These are phyloP conservation scores for Albifimbria verrucaria DNA, from an alignment of 2,329 filamentous ascomycete genomes.

Conservation along the genomic window DNA sequence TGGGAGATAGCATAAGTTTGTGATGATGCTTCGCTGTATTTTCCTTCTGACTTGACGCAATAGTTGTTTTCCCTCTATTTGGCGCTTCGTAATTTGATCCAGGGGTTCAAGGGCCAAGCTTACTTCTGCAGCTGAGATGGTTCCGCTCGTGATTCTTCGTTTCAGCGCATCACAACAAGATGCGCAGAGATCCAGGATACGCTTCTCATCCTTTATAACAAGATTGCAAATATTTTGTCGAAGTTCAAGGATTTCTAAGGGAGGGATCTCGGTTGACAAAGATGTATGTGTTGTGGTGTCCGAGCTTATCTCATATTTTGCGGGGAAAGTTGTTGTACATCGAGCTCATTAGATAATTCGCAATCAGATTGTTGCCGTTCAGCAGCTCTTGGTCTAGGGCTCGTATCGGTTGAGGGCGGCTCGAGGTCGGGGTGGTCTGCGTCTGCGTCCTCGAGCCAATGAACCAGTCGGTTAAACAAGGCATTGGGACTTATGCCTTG, in stretches of 20 bases:
- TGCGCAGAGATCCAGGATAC: slow-evolving; percentile 5
- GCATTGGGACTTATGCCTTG: slow-evolving; percentile 12
- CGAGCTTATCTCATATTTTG: neutral
- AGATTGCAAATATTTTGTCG: neutral
- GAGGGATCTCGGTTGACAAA: neutral
- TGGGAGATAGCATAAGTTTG: too few relatives aligned
- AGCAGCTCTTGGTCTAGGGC: too few relatives aligned
- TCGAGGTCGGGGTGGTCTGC: neutral
- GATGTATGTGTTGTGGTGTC: neutral
- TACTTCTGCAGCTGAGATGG: slow-evolving; percentile 13
- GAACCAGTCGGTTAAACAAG: slow-evolving; percentile 23
- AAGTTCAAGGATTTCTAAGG: neutral
- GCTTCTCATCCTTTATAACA: neutral
- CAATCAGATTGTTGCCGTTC: too few relatives aligned
- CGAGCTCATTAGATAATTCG: too few relatives aligned
- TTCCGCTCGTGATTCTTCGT: slow-evolving; percentile 8
- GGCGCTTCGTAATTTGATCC: neutral
- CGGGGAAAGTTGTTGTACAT: too few relatives aligned
- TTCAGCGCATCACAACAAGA: slow-evolving; percentile 8
- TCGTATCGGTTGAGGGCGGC: too few relatives aligned
- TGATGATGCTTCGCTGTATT: too few relatives aligned
- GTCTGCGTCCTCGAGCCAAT: slow-evolving; percentile 15
- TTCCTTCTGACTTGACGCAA: slow-evolving; percentile 4
- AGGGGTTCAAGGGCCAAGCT: slow-evolving; percentile 15
- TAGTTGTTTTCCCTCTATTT: neutral